These are phyloP conservation scores for Achaetomium macrosporum DNA, from an alignment of 2,329 filamentous ascomycete species.

Conservation along the genomic window DNA sequence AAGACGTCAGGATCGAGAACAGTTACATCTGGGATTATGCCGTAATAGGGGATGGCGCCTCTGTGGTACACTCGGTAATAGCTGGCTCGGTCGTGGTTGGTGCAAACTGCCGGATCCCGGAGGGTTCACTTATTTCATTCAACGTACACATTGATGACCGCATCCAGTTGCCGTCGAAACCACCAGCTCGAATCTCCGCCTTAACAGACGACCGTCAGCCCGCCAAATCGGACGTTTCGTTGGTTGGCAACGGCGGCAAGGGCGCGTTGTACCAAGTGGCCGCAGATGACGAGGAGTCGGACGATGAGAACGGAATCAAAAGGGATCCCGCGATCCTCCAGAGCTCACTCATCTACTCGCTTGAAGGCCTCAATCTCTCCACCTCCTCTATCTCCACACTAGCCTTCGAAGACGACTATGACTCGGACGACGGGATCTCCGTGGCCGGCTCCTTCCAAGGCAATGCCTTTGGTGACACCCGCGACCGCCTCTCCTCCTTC, in stretches of 20 bases:
- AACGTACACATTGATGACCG: conserved; percentile 66
- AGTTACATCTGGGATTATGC: conserved; percentile 87
- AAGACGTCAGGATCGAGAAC: conserved; percentile 70
- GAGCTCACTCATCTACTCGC: conserved; percentile 49
- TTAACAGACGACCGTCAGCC: conserved; percentile 34
- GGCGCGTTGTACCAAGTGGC: conserved; percentile 46
- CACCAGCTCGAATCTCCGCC: conserved; percentile 34
- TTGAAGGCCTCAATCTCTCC: conserved; percentile 48
- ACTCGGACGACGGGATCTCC: conserved; percentile 56
- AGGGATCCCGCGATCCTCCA: conserved; percentile 48
- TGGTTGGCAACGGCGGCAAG: conserved; percentile 47
- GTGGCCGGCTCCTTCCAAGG: conserved; percentile 40
- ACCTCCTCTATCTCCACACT: conserved; percentile 52
- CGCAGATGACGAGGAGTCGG: conserved; percentile 44
- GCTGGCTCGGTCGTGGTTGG: conserved; percentile 68
- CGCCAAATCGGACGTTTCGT: conserved; percentile 36
- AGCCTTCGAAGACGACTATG: conserved; percentile 61
- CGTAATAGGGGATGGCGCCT: conserved; percentile 67
- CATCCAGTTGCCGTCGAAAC: conserved; percentile 38
- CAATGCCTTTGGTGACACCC: conserved; percentile 23
- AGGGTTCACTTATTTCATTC: conserved; percentile 74
- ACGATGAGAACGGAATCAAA: conserved; percentile 39
- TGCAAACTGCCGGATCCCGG: conserved; percentile 59
- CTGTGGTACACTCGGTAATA: conserved; percentile 67
- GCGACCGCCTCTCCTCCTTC: conserved; percentile 55